A percentile compares a stretch with the other conserved stretches of the same genome.
Evolutionary conservation across 176 grass and related monocot species (phyloP).

Genomic region (Tillandsia leiboldiana): DNA sequence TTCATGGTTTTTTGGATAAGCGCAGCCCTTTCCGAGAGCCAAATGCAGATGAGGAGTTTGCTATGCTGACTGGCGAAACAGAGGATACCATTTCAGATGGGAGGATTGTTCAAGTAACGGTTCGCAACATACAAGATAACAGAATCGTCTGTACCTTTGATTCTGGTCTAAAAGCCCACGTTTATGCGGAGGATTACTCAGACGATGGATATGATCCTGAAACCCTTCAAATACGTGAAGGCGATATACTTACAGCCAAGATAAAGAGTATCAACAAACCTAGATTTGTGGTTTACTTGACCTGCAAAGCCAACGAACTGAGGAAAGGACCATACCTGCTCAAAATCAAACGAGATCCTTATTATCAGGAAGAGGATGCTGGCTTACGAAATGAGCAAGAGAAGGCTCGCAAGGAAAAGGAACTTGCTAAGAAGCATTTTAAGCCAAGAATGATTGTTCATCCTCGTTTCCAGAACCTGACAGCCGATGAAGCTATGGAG

Average conservation of each 20-base stretch:
- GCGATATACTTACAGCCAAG: constrained; percentile 82
- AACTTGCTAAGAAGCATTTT: constrained; percentile 78
- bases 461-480: constrained; percentile 87
- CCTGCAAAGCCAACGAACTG: constrained; percentile 62
- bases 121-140: constrained; percentile 72
- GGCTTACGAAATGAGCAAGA: constrained; percentile 39
- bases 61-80: constrained; percentile 94
- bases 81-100: constrained; percentile 90
- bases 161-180: constrained; percentile 90
- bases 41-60: constrained; percentile 75
- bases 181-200: constrained; percentile 68
- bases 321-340: constrained; percentile 33
- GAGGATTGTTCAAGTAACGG: constrained; percentile 87
- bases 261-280: constrained; percentile 80
- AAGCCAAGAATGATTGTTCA: constrained; percentile 97
- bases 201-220: constrained; percentile 59
- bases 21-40: constrained; percentile 58
- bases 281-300: constrained; percentile 70
- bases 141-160: constrained; percentile 79
- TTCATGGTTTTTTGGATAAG: constrained; percentile 55
- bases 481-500: constrained; percentile 90
- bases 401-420: constrained; percentile 66
- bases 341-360: constrained; percentile 55
- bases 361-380: constrained; percentile 50
- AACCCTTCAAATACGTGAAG: constrained; percentile 55